A percentile compares a stretch with the other conserved stretches of the same genome.
Evolutionary conservation across 768 basidiomycete species (phyloP).

Genomic region (Phylloporus arenicola): DNA sequence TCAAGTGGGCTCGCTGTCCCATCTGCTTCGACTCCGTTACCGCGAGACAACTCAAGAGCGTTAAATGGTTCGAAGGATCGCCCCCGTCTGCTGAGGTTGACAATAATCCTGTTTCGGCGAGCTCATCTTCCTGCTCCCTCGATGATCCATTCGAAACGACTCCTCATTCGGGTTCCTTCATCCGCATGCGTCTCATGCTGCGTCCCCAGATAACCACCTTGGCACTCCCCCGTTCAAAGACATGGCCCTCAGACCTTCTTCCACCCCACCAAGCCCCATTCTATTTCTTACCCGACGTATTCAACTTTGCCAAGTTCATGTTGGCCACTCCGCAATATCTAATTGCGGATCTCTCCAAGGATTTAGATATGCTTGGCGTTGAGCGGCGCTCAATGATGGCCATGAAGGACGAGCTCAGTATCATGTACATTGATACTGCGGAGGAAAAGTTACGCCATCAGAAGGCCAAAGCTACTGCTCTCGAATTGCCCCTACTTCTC

Average conservation of each 20-base stretch:
- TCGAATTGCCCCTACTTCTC: conserved; percentile 65
- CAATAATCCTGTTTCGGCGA: conserved; percentile 20
- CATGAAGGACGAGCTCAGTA: conserved; percentile 70
- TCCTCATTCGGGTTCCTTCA: conserved; percentile 50
- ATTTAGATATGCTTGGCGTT: conserved; percentile 63
- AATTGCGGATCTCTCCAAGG: conserved; percentile 61
- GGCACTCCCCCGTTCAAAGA: conserved; percentile 83
- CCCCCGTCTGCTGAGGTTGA: conserved; percentile 29
- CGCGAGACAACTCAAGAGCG: conserved; percentile 85
- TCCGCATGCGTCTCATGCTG: conserved; percentile 87
- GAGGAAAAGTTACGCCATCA: conserved; percentile 72
- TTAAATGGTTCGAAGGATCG: conserved; percentile 79
- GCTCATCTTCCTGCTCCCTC: conserved; percentile 44
- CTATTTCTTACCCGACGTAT: conserved; percentile 91
- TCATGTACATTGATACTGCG: conserved; percentile 76
- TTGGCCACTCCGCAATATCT: conserved; percentile 87
- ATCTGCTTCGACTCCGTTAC: conserved; percentile 94
- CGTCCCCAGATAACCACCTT: conserved; percentile 93
- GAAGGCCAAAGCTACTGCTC: conserved; percentile 69
- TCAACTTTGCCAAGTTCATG: conserved; percentile 89
- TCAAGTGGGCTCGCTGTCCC: conserved; percentile 88
- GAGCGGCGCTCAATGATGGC: conserved; percentile 65
- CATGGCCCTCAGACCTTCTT: conserved; percentile 92
- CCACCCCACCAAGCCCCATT: conserved; percentile 93
- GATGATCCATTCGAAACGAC: conserved; percentile 33